Evolutionary conservation across 768 basidiomycete genomes (phyloP).

Genomic region (Phanerochaete sordida): DNA sequence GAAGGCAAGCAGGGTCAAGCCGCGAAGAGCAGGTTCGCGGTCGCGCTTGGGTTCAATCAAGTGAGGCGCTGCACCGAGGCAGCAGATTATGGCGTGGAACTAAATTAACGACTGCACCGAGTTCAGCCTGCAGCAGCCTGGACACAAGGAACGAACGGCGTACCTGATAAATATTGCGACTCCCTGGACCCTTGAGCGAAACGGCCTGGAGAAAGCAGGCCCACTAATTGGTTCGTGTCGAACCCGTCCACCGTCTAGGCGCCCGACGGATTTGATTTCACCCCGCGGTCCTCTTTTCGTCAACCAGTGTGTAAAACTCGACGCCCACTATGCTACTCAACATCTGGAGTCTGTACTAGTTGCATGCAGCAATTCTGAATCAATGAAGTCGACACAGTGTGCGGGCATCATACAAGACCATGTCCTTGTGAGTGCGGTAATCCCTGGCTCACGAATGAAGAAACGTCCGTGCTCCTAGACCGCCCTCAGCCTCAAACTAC

Average conservation of each 20-base stretch:
- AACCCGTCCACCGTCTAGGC: neutral
- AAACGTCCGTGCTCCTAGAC: too few relatives aligned
- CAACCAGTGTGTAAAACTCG: too few relatives aligned
- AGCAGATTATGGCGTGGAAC: conserved; percentile 7
- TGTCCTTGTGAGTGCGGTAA: too few relatives aligned
- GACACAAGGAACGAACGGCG: neutral
- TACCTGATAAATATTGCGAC: conserved; percentile 1
- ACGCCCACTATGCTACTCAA: too few relatives aligned
- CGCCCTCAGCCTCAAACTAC: too few relatives aligned
- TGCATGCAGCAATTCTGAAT: too few relatives aligned
- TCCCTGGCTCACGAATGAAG: too few relatives aligned
- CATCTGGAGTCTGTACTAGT: too few relatives aligned
- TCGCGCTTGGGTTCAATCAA: neutral
- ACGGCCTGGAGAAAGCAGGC: neutral
- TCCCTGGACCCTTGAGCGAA: neutral
- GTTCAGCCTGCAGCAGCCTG: neutral
- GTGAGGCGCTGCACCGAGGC: conserved; percentile 8
- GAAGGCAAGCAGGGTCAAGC: conserved; percentile 1
- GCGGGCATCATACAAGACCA: too few relatives aligned
- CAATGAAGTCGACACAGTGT: too few relatives aligned
- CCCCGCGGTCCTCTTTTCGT: neutral
- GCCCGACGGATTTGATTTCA: neutral
- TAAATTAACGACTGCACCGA: conserved; percentile 1
- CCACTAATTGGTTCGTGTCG: conserved; percentile 2
- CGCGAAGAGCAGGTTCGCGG: neutral